Evolutionary conservation across 768 basidiomycete species (phyloP).

Genomic region (Tulasnella sp.): DNA sequence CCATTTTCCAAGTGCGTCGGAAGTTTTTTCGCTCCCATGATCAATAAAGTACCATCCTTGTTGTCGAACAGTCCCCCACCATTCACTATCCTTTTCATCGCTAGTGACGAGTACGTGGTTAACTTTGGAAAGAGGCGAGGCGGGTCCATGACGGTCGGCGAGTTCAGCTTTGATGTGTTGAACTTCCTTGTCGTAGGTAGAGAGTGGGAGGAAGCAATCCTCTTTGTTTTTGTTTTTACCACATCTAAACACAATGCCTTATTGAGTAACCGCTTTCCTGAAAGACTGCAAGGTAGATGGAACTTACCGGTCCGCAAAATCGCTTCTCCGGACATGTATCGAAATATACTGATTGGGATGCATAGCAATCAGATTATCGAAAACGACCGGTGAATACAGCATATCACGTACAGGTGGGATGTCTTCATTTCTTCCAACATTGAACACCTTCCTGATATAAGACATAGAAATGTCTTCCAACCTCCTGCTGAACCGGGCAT

Average conservation of each 20-base stretch:
- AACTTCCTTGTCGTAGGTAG: neutral
- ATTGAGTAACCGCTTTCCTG: neutral
- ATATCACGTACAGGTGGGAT: constrained; percentile 1
- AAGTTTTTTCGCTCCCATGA: constrained; percentile 2
- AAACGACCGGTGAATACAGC: neutral
- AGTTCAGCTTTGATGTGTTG: neutral
- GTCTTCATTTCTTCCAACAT: neutral
- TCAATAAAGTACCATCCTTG: constrained; percentile 7
- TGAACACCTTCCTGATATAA: constrained; percentile 9
- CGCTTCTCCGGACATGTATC: constrained; percentile 6
- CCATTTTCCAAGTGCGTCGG: too few relatives aligned
- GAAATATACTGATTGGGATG: constrained; percentile 13
- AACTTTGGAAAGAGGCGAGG: neutral
- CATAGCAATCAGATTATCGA: neutral
- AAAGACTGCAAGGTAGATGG: neutral
- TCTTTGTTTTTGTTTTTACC: neutral
- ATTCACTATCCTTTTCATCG: constrained; percentile 11
- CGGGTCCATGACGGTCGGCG: neutral
- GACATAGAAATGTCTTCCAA: constrained; percentile 1
- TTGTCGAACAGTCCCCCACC: constrained; percentile 8
- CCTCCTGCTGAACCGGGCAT: neutral
- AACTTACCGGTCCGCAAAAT: neutral
- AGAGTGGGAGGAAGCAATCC: neutral
- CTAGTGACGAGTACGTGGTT: constrained; percentile 6
- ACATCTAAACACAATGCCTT: neutral